phyloP scores from a whole-genome alignment of 345 rosid genomes.

The Hibiscus mutabilis region DNA sequence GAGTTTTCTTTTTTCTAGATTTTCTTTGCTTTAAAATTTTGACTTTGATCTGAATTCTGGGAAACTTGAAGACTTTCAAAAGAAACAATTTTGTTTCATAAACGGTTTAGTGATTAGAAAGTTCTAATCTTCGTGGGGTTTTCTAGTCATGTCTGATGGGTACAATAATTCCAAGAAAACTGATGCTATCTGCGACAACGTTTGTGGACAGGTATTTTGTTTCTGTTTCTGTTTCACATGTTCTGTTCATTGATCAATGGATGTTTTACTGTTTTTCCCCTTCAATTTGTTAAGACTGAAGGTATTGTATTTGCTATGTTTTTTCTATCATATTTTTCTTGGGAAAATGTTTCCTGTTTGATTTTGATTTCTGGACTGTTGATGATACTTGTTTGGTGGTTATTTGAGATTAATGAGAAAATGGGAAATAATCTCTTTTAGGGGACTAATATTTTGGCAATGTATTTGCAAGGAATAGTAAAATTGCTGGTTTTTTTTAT shows the following conservation, averaged over 20 bases:
- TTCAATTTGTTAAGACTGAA: too few relatives aligned
- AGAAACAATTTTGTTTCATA: not conserved
- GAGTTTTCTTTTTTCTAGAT: conserved; percentile 8
- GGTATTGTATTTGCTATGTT: too few relatives aligned
- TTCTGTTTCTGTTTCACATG: not conserved
- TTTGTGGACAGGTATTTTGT: conserved; percentile 69
- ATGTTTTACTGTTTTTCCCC: too few relatives aligned
- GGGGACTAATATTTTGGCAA: not conserved
- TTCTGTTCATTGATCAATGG: too few relatives aligned
- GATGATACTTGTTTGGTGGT: not conserved
- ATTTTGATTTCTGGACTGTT: not conserved
- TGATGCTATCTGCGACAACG: conserved; percentile 67
- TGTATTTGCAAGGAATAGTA: not conserved
- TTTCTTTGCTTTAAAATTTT: conserved; percentile 5
- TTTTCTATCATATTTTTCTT: not conserved
- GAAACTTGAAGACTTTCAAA: conserved; percentile 6
- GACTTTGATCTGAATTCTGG: conserved; percentile 25
- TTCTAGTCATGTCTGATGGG: conserved; percentile 14
- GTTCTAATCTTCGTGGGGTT: not conserved
- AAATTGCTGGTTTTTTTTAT: too few relatives aligned
- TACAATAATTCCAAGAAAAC: conserved; percentile 80
- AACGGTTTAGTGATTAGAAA: not conserved
- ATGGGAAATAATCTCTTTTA: not conserved
- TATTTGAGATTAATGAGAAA: not conserved
- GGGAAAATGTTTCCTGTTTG: not conserved